Evolutionary conservation across 345 rosid species (phyloP), one percentile per base, ranked within the genome.

Genomic region (Citrus mangshanensis): DNA sequence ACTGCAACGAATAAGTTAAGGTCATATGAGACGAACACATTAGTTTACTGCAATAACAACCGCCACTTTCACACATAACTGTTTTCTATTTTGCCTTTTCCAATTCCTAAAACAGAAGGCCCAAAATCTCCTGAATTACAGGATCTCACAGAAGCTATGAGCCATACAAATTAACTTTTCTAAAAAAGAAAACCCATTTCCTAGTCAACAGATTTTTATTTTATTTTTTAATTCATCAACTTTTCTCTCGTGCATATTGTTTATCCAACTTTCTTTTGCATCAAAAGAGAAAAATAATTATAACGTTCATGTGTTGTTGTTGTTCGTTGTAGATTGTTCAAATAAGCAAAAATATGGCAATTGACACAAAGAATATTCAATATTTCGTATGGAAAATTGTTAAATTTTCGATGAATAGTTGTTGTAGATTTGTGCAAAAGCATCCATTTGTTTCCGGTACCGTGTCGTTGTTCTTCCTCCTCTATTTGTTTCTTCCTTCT

Each of bases 401-500:
- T 61, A 84, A 42, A 73, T 72, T 85, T 68, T 88, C 91, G 55
- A 61, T 85, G 59, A 79, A 51, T 34, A 71, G 65, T 22, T 74
- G 76, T 32, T 87, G 18, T 65, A 80, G 34, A 78, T 84, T 78
- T 79, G 84, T 80, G 5, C 84, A 35, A 35, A 86, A 75, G 74
- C 80, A 87, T 67, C 98, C 99, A 42, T 13, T 84, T 77, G 74
- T 77, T 77, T 92, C 92, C 27, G 72, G 80, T 5, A 79, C 82
- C 35, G 76, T 83, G 6, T 27, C 79, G 13, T 73, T 85, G 61
- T 59, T 82, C 37, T 81, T 91, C 79, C 25, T 84, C 34, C 76
- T 96, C 59, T 92, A 86, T 46, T 54, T 80, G 62, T 87, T 87
- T 61, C 84, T 86, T 73, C 95, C 97, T 35, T 81, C 84, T 56